phyloP scores from a whole-genome alignment of 1,139 yeast genomes.

The Candida neerlandica region DNA sequence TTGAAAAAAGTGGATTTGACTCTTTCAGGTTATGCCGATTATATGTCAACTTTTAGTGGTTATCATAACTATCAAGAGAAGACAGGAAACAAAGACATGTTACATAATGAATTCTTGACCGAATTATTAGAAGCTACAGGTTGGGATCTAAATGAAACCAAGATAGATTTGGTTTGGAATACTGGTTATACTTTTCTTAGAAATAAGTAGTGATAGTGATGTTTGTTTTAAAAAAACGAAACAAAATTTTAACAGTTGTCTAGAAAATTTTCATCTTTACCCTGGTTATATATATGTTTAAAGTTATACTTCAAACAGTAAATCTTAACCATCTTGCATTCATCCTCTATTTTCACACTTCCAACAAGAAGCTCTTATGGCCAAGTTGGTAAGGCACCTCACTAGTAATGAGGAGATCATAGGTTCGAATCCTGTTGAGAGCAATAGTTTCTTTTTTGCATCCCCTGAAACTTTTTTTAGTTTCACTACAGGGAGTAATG shows the following conservation, averaged over 20 bases:
- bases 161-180: slow-evolving; percentile 39
- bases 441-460: slow-evolving; percentile 32
- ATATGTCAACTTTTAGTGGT: slow-evolving; percentile 42
- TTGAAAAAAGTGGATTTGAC: slow-evolving; percentile 25
- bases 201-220: slow-evolving; percentile 24
- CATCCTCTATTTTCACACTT: too few relatives aligned
- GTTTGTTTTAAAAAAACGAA: too few relatives aligned
- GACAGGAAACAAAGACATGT: slow-evolving; percentile 29
- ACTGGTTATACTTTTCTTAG: slow-evolving; percentile 43
- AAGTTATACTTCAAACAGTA: too few relatives aligned
- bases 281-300: too few relatives aligned
- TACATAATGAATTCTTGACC: slow-evolving; percentile 21
- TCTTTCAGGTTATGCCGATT: slow-evolving; percentile 30
- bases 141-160: slow-evolving; percentile 33
- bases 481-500: too few relatives aligned
- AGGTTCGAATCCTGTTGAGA: slow-evolving; percentile 85
- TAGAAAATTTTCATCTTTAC: too few relatives aligned
- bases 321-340: too few relatives aligned
- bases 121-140: slow-evolving; percentile 32
- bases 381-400: slow-evolving; percentile 86
- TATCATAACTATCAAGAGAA: slow-evolving; percentile 36
- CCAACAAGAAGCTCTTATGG: slow-evolving; percentile 4
- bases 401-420: slow-evolving; percentile 91
- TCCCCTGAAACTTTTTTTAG: too few relatives aligned
- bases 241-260: too few relatives aligned